Conservation (phyloP, 1,139 yeast genomes). For the Diutina scorzettiae region DNA sequence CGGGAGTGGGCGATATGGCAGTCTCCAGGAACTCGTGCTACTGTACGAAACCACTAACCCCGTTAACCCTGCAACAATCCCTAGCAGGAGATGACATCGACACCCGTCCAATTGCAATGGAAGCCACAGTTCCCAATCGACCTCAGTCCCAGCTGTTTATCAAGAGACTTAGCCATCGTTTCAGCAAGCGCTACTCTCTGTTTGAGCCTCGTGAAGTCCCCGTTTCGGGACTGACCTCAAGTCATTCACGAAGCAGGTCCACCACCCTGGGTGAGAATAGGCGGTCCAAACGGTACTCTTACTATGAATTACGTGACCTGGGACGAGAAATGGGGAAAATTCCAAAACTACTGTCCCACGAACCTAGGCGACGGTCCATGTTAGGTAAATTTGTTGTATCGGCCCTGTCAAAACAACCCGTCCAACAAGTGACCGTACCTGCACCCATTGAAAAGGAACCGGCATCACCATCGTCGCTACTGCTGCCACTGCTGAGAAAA, state of each 20-base stretch:
- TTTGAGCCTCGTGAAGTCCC: neutral
- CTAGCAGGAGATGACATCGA: neutral
- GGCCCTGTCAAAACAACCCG: neutral
- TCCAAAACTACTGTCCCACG: neutral
- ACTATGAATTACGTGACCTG: neutral
- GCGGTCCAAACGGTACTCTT: neutral
- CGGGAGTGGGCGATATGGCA: neutral
- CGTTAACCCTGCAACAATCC: neutral
- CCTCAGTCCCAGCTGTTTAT: neutral
- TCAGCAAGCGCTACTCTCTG: neutral
- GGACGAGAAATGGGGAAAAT: constrained; percentile 1
- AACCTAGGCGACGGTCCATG: neutral
- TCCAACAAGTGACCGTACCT: neutral
- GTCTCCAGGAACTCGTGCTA: neutral
- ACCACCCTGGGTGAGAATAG: too few relatives aligned
- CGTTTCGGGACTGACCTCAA: too few relatives aligned
- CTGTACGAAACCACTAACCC: constrained; percentile 4
- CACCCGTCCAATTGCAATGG: neutral
- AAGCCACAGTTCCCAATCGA: neutral
- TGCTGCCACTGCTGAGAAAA: neutral
- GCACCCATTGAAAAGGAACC: neutral
- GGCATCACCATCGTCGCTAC: neutral
- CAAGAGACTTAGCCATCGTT: neutral
- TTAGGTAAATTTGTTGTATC: neutral
- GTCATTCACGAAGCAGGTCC: too few relatives aligned